These are phyloP conservation scores for Caryopteris hybrid DNA, from an alignment of 305 asterid species.

Conservation along the genomic window DNA sequence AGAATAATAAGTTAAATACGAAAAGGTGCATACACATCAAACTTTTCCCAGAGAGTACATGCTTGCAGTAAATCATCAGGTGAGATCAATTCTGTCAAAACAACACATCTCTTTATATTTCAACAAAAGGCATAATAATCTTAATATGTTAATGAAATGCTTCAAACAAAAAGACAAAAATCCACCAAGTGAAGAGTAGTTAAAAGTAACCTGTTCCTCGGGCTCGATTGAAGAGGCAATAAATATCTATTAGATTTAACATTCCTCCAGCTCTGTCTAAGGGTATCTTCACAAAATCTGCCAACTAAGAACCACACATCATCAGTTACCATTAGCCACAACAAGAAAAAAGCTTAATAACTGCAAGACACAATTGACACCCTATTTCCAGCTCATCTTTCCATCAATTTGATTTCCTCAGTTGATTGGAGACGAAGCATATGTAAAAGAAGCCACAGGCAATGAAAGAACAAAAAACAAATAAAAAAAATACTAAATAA, in stretches of 20 bases:
- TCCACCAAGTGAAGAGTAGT: constrained; percentile 3
- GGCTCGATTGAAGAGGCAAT: constrained; percentile 96
- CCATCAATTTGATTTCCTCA: background rate
- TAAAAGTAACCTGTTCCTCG: constrained; percentile 86
- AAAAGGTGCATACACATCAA: constrained; percentile 65
- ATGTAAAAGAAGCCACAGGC: background rate
- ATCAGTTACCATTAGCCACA: constrained; percentile 18
- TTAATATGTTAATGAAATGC: background rate
- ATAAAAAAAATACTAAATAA: background rate
- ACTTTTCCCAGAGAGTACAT: constrained; percentile 91
- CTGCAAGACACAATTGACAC: background rate
- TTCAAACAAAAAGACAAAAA: background rate
- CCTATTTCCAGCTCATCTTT: constrained; percentile 5
- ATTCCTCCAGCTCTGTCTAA: constrained; percentile 95
- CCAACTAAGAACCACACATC: constrained; percentile 51
- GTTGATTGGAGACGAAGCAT: background rate
- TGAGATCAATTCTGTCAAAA: constrained; percentile 76
- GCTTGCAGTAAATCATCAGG: constrained; percentile 98
- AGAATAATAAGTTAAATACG: constrained; percentile 15
- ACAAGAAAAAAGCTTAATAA: constrained; percentile 8
- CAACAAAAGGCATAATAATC: background rate
- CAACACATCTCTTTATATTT: constrained; percentile 19
- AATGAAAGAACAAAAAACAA: background rate
- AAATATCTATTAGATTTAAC: constrained; percentile 79
- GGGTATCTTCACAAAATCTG: constrained; percentile 86